These are phyloP conservation scores for Elsinoe necatrix DNA, from an alignment of 2,329 filamentous ascomycete species.

Conservation along the genomic window DNA sequence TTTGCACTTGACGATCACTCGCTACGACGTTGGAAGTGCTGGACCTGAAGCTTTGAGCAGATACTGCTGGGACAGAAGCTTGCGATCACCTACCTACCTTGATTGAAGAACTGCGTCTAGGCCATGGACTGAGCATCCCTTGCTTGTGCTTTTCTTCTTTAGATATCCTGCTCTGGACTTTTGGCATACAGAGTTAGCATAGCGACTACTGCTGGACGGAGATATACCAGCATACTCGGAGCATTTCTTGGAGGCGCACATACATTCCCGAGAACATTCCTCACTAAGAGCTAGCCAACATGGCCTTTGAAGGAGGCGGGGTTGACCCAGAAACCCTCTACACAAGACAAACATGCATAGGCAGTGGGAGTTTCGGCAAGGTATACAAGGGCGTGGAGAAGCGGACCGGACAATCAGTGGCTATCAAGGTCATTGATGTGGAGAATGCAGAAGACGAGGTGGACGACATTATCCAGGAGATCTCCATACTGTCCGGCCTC, in stretches of 20 bases:
- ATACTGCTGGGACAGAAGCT: not conserved
- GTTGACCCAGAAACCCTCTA: constrained; percentile 81
- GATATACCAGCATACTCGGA: not conserved
- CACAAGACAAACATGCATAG: constrained; percentile 59
- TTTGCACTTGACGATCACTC: not conserved
- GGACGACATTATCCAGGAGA: constrained; percentile 98
- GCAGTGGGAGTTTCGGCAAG: constrained; percentile 95
- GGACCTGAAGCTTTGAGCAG: not conserved
- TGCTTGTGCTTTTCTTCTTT: not conserved
- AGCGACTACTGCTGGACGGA: not conserved
- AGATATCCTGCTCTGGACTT: not conserved
- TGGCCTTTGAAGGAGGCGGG: constrained; percentile 19
- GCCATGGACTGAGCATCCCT: constrained; percentile 2
- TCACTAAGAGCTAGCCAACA: constrained; percentile 5
- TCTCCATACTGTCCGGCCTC: constrained; percentile 90
- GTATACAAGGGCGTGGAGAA: constrained; percentile 98
- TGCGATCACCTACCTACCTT: not conserved
- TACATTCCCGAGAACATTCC: too few species aligned
- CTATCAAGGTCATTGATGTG: constrained; percentile 97
- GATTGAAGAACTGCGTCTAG: not conserved
- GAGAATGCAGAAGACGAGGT: constrained; percentile 99
- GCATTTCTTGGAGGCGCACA: not conserved
- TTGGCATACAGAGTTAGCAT: not conserved
- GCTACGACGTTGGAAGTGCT: not conserved
- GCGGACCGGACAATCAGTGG: constrained; percentile 82